phyloP scores from a whole-genome alignment of 805 yeast species.

The Kazachstania psychrophila region DNA sequence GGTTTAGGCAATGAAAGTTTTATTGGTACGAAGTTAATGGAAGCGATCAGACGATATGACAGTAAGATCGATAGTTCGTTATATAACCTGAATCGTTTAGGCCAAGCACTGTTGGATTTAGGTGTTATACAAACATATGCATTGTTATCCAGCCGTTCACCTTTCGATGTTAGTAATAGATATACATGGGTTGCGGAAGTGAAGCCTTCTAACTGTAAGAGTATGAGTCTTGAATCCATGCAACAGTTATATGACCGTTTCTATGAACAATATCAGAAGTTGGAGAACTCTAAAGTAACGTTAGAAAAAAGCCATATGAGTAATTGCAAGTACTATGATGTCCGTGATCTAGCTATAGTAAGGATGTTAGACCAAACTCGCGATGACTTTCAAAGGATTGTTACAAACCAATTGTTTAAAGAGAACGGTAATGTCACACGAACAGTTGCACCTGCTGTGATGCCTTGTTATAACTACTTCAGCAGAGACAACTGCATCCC shows the following conservation, averaged over 20 bases:
- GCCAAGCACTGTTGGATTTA: slow-evolving; percentile 23
- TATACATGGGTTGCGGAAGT: slow-evolving; percentile 6
- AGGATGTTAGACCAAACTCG: not conserved
- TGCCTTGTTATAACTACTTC: slow-evolving; percentile 6
- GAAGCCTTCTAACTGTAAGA: not conserved
- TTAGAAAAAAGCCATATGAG: slow-evolving; percentile 11
- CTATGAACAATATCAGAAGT: slow-evolving; percentile 7
- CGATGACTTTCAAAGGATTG: not conserved
- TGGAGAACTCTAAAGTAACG: slow-evolving; percentile 13
- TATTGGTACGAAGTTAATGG: slow-evolving; percentile 19
- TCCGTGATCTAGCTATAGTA: not conserved
- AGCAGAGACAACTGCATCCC: slow-evolving; percentile 11
- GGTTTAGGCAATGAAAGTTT: slow-evolving; percentile 23
- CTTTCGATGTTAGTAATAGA: not conserved
- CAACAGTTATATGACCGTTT: too few species aligned
- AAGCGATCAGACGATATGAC: slow-evolving; percentile 17
- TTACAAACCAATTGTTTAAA: not conserved
- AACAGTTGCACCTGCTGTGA: slow-evolving; percentile 3
- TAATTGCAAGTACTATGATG: slow-evolving; percentile 2
- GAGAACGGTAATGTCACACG: slow-evolving; percentile 3
- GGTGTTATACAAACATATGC: slow-evolving; percentile 16
- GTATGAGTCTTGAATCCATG: too few species aligned
- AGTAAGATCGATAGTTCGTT: slow-evolving; percentile 23
- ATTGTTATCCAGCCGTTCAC: too few species aligned
- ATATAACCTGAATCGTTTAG: slow-evolving; percentile 27